Evolutionary conservation across 23 red algal species (phyloP).

Genomic region (Gracilaria caudata): DNA sequence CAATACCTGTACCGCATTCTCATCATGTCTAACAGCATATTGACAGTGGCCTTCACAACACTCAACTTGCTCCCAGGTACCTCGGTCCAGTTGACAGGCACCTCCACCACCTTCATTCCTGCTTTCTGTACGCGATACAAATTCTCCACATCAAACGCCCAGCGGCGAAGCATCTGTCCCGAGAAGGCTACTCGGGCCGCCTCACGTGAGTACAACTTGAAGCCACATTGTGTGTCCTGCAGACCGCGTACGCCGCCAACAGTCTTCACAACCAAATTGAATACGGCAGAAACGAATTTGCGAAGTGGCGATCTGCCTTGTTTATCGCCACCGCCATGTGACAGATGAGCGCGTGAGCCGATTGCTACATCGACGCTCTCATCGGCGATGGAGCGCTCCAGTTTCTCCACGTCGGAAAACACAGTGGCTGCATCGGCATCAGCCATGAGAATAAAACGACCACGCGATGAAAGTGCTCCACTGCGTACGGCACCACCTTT

Average conservation of each 20-base stretch:
- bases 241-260: conserved; percentile 86
- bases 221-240: conserved; percentile 96
- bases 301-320: conserved; percentile 34
- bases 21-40: conserved; percentile 87
- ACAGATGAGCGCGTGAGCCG: conserved; percentile 71
- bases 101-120: conserved; percentile 74
- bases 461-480: conserved; percentile 72
- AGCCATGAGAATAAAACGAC: conserved; percentile 85
- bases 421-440: conserved; percentile 97
- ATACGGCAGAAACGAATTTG: conserved; percentile 74
- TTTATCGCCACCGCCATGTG: conserved; percentile 4
- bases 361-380: conserved; percentile 57
- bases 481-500: conserved; percentile 89
- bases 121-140: conserved; percentile 83
- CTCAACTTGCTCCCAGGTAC: conserved; percentile 91
- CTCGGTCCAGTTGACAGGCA: conserved; percentile 91
- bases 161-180: conserved; percentile 76
- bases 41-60: conserved; percentile 77
- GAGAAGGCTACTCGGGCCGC: conserved; percentile 72
- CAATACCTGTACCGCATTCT: conserved; percentile 81
- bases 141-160: conserved; percentile 99
- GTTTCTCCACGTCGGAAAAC: conserved; percentile 77
- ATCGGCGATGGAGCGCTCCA: conserved; percentile 49
- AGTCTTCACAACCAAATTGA: conserved; percentile 70
- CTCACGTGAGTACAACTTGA: conserved; percentile 88